Evolutionary conservation across 148 eudicot genomes (phyloP).

Genomic region (Diospyros kaki): DNA sequence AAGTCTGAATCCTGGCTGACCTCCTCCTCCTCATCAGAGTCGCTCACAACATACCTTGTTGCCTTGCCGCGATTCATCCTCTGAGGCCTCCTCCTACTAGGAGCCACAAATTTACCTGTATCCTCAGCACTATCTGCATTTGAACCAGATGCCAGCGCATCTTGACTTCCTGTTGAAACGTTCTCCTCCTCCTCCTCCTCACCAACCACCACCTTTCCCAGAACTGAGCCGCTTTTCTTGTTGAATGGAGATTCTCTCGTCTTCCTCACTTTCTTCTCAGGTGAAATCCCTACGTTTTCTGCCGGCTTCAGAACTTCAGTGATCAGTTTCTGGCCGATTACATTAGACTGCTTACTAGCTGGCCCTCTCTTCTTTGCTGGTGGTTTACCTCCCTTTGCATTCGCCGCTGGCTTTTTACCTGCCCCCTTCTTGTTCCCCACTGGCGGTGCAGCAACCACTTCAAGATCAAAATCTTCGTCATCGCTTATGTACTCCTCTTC

Average conservation of each 20-base stretch:
- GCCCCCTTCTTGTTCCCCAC: conserved; percentile 48
- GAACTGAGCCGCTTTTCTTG: conserved; percentile 72
- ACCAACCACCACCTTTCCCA: conserved; percentile 16
- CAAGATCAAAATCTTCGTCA: conserved; percentile 40
- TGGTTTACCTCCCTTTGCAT: no score
- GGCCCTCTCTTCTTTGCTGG: conserved; percentile 68
- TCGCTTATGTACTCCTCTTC: conserved; percentile 20
- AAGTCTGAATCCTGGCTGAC: conserved; percentile 35
- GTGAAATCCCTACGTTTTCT: conserved; percentile 47
- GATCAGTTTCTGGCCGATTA: conserved; percentile 44
- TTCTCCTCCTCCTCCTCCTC: conserved; percentile 17
- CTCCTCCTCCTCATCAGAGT: conserved; percentile 36
- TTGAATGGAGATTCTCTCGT: conserved; percentile 84
- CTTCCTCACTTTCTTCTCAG: conserved; percentile 87
- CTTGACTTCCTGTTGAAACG: conserved; percentile 12
- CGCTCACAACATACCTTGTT: conserved; percentile 51
- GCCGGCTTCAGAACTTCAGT: conserved; percentile 56
- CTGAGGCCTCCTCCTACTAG: conserved; percentile 46
- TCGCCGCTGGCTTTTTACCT: conserved; percentile 30
- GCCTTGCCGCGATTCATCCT: conserved; percentile 37
- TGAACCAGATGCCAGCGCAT: conserved; percentile 12
- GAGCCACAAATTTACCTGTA: conserved; percentile 28
- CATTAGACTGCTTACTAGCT: conserved; percentile 26
- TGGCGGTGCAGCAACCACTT: conserved; percentile 16
- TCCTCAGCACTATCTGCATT: conserved; percentile 25